Conservation (phyloP, 352 stramenopile genomes). For the Phytopythium aichiense region DNA sequence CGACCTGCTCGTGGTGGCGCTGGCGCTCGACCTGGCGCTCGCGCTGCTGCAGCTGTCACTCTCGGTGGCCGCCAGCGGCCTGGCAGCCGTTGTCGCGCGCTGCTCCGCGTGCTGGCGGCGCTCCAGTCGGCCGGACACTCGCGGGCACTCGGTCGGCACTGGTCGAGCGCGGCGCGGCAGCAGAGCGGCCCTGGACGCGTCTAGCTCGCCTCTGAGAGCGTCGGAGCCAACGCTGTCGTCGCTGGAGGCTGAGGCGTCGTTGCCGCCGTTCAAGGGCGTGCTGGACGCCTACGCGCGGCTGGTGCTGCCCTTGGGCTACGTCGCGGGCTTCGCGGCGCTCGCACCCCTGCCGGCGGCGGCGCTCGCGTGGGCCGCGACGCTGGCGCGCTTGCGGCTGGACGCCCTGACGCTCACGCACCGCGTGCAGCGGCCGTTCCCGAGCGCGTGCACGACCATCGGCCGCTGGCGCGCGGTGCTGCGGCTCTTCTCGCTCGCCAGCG, state of each 20-base stretch:
- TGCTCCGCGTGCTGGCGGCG: neutral
- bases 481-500: constrained; percentile 39
- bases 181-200: neutral
- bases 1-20: constrained; percentile 40
- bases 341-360: constrained; percentile 28
- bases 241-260: constrained; percentile 32
- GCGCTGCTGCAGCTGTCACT: constrained; percentile 20
- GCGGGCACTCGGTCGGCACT: neutral
- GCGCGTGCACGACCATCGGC: constrained; percentile 41
- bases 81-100: neutral
- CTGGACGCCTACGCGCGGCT: constrained; percentile 78
- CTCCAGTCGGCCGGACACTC: neutral
- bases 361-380: constrained; percentile 43
- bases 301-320: constrained; percentile 51
- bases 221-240: neutral
- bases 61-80: neutral
- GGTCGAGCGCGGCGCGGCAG: neutral
- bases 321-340: constrained; percentile 63
- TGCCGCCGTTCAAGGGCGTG: constrained; percentile 62
- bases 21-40: constrained; percentile 38
- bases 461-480: constrained; percentile 60
- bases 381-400: constrained; percentile 62
- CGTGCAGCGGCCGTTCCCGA: constrained; percentile 62
- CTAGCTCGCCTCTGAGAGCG: neutral
- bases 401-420: constrained; percentile 55